These are phyloP conservation scores for Sanguinoderma infundibulare DNA, from an alignment of 1,284 basidiomycete species.

Conservation along the genomic window DNA sequence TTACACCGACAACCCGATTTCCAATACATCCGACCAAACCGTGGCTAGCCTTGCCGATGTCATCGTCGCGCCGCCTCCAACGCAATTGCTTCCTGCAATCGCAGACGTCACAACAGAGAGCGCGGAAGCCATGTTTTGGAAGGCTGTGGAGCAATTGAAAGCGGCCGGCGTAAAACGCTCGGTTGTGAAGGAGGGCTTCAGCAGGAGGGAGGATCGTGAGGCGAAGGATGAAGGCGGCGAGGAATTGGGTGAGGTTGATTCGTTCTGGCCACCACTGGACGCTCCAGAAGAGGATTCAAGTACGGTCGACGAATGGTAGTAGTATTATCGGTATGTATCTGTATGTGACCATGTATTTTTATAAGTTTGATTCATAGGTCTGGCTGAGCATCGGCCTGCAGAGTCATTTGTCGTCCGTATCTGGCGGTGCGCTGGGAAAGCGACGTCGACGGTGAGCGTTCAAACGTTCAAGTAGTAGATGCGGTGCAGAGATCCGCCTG, in stretches of 20 bases:
- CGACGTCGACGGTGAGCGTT: no score
- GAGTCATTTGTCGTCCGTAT: no score
- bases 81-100: slow-evolving; percentile 52
- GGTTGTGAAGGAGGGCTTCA: background rate
- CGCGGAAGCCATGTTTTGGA: slow-evolving; percentile 70
- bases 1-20: slow-evolving; percentile 50
- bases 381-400: no score
- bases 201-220: slow-evolving; percentile 1
- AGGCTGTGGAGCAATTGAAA: slow-evolving; percentile 38
- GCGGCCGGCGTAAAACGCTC: slow-evolving; percentile 19
- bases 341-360: background rate
- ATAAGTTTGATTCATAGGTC: no score
- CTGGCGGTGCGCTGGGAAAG: no score
- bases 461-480: no score
- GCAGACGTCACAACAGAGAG: slow-evolving; percentile 60
- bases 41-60: slow-evolving; percentile 26
- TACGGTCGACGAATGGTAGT: slow-evolving; percentile 30
- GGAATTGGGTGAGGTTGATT: slow-evolving; percentile 30
- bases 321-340: background rate
- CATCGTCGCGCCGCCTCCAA: slow-evolving; percentile 44
- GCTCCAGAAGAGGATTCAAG: slow-evolving; percentile 31
- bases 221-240: slow-evolving; percentile 9
- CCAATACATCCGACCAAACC: slow-evolving; percentile 1
- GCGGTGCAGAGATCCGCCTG: no score
- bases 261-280: slow-evolving; percentile 41